Conservation (phyloP, 2,329 filamentous ascomycete species). For the Trichoderma citrinoviride region DNA sequence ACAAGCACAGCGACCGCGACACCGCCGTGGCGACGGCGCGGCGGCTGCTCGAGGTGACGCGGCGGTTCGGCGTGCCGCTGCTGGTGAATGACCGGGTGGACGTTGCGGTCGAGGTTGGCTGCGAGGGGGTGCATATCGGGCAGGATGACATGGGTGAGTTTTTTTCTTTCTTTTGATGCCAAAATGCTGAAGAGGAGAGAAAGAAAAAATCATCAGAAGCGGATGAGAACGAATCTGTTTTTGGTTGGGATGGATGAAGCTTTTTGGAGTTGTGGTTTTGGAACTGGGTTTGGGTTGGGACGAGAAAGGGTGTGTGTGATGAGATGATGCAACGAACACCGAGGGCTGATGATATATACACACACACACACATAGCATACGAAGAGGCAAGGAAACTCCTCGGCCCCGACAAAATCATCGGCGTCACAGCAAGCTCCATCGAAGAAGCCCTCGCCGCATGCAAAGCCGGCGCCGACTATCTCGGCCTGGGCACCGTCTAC, state of each 20-base stretch:
- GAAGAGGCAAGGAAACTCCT: slow-evolving; percentile 66
- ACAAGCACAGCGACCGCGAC: slow-evolving; percentile 77
- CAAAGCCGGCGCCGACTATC: slow-evolving; percentile 76
- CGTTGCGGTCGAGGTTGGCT: slow-evolving; percentile 78
- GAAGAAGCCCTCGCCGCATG: slow-evolving; percentile 73
- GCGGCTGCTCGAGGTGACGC: slow-evolving; percentile 69
- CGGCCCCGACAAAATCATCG: slow-evolving; percentile 76
- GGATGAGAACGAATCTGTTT: not conserved
- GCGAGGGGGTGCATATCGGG: slow-evolving; percentile 90
- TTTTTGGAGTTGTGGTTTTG: not conserved
- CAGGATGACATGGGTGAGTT: slow-evolving; percentile 83
- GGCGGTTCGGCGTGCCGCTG: slow-evolving; percentile 67
- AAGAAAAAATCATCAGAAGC: too few relatives aligned
- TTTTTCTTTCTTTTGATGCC: not conserved
- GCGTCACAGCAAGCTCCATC: slow-evolving; percentile 75
- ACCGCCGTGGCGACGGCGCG: slow-evolving; percentile 67
- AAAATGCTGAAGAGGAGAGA: too few relatives aligned
- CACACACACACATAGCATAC: slow-evolving; percentile 17
- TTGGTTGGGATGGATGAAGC: not conserved
- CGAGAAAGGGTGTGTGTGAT: too few relatives aligned
- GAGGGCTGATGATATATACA: not conserved
- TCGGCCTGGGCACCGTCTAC: slow-evolving; percentile 88
- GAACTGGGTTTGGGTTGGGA: too few relatives aligned
- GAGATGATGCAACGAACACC: not conserved
- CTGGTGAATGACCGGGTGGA: slow-evolving; percentile 93